phyloP scores from a whole-genome alignment of 2,329 filamentous ascomycete genomes.

The Aspergillus carbonarius region DNA sequence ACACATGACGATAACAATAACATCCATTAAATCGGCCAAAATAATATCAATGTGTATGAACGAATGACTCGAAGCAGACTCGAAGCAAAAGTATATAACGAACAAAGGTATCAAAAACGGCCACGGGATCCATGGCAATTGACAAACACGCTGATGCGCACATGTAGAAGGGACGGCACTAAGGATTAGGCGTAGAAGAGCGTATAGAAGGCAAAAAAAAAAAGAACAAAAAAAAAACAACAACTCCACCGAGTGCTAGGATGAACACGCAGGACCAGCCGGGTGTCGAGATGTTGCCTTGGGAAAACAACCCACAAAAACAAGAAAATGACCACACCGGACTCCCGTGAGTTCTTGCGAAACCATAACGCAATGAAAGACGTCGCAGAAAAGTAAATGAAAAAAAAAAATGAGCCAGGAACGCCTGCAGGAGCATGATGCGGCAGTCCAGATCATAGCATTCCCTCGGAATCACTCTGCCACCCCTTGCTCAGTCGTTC shows the following conservation, averaged over 20 bases:
- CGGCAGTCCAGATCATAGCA: conserved; percentile 30
- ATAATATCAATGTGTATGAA: conserved; percentile 16
- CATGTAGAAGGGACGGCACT: conserved; percentile 28
- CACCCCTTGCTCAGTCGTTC: conserved; percentile 37
- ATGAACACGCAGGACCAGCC: conserved; percentile 50
- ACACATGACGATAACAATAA: conserved; percentile 29
- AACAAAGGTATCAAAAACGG: conserved; percentile 36
- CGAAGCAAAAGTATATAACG: conserved; percentile 23
- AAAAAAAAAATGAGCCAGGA: conserved; percentile 31
- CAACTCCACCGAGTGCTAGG: conserved; percentile 42
- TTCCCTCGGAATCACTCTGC: conserved; percentile 36
- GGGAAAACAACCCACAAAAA: conserved; percentile 36
- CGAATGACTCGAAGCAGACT: conserved; percentile 17
- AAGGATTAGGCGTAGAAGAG: conserved; percentile 23
- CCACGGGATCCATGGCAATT: conserved; percentile 6
- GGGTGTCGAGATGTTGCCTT: conserved; percentile 43
- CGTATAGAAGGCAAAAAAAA: conserved; percentile 9
- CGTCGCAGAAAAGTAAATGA: conserved; percentile 24
- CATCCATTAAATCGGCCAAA: conserved; percentile 13
- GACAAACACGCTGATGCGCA: conserved; percentile 37
- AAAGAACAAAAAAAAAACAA: conserved; percentile 31
- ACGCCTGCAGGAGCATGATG: conserved; percentile 33
- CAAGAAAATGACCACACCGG: conserved; percentile 45
- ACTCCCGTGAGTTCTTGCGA: conserved; percentile 45
- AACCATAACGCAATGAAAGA: conserved; percentile 34